phyloP scores from a whole-genome alignment of 306 rosid genomes.

The Quercus engelmannii region DNA sequence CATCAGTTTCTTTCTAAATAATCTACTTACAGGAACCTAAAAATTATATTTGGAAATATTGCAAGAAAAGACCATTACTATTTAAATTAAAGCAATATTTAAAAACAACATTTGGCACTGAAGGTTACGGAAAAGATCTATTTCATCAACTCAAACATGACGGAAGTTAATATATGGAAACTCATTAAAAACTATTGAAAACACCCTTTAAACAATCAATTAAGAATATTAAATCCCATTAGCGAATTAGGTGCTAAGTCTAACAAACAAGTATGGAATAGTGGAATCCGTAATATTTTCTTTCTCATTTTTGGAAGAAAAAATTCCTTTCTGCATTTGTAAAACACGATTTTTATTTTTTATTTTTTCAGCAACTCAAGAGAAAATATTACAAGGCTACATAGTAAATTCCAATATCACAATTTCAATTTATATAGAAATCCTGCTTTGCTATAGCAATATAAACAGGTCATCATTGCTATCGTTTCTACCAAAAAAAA shows the following conservation, averaged over 20 bases:
- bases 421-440: background rate
- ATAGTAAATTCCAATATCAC: background rate
- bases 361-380: background rate
- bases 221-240: too few relatives aligned
- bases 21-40: background rate
- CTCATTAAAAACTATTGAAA: background rate
- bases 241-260: too few relatives aligned
- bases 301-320: background rate
- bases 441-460: background rate
- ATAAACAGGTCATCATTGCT: background rate
- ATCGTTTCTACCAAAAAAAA: too few relatives aligned
- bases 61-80: background rate
- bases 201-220: too few relatives aligned
- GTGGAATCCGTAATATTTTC: background rate
- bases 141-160: background rate
- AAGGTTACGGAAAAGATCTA: background rate
- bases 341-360: background rate
- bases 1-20: background rate
- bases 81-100: too few relatives aligned
- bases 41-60: background rate
- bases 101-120: background rate
- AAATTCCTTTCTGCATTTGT: background rate
- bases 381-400: background rate
- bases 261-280: too few relatives aligned
- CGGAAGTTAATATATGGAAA: background rate